A percentile compares a stretch with the other conserved stretches of the same genome.
Conservation (phyloP, 2,329 filamentous ascomycete species). For the Didymella lethalis region DNA sequence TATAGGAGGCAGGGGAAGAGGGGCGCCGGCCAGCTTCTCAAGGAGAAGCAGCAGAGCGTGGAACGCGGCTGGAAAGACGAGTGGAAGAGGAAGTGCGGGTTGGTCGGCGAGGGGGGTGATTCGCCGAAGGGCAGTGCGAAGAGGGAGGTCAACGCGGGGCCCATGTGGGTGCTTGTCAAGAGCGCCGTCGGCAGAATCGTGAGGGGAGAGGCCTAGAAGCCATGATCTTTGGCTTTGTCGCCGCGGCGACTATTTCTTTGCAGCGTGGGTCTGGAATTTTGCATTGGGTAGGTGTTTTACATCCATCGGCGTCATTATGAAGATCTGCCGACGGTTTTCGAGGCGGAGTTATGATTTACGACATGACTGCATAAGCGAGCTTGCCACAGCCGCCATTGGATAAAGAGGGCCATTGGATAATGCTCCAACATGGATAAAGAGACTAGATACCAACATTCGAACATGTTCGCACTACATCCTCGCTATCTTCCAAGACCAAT, state of each 20-base stretch:
- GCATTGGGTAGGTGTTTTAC: slow-evolving; percentile 23
- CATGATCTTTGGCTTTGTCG: neutral
- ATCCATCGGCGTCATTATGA: slow-evolving; percentile 17
- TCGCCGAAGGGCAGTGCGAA: slow-evolving; percentile 17
- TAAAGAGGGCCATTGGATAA: neutral
- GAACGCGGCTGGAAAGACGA: slow-evolving; percentile 35
- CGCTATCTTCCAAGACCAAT: neutral
- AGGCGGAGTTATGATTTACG: slow-evolving; percentile 20
- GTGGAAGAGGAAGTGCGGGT: slow-evolving; percentile 37
- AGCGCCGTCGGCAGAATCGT: slow-evolving; percentile 35
- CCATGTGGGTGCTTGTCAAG: slow-evolving; percentile 41
- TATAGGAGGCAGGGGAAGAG: slow-evolving; percentile 34
- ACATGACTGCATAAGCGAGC: slow-evolving; percentile 24
- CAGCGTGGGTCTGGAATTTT: slow-evolving; percentile 19
- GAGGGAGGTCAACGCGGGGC: slow-evolving; percentile 36
- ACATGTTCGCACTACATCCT: neutral
- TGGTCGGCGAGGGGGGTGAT: slow-evolving; percentile 23
- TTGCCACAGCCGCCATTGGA: slow-evolving; percentile 19
- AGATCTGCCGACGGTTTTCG: slow-evolving; percentile 15
- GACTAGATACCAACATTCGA: neutral
- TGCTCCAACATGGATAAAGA: neutral
- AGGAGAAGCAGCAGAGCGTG: slow-evolving; percentile 30
- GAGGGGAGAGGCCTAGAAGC: slow-evolving; percentile 33
- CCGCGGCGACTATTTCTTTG: slow-evolving; percentile 3
- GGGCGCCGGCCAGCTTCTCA: slow-evolving; percentile 32